Percentiles rank a stretch among this genome's conserved stretches.
These are phyloP conservation scores for Postia placenta DNA, from an alignment of 768 basidiomycete genomes.

Conservation along the genomic window DNA sequence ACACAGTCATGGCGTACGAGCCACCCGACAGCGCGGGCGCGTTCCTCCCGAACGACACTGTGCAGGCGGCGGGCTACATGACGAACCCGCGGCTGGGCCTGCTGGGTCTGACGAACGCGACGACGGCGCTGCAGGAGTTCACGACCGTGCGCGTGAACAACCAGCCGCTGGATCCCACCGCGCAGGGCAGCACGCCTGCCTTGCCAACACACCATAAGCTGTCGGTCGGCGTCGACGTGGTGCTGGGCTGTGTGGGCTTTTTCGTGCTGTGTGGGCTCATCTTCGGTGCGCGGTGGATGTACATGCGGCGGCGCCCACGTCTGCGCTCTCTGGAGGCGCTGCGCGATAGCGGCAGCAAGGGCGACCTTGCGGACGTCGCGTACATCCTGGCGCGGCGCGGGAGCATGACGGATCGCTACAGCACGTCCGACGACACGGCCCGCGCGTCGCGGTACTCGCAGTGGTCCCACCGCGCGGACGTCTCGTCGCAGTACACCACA, in stretches of 20 bases:
- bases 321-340: conserved; percentile 12
- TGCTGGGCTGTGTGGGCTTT: conserved; percentile 54
- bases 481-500: conserved; percentile 26
- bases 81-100: conserved; percentile 52
- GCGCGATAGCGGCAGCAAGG: conserved; percentile 14
- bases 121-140: conserved; percentile 61
- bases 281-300: conserved; percentile 49
- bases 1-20: conserved; percentile 70
- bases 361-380: conserved; percentile 17
- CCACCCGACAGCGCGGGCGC: conserved; percentile 37
- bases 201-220: conserved; percentile 20
- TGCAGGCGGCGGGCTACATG: conserved; percentile 9
- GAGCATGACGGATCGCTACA: conserved; percentile 14
- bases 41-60: conserved; percentile 30
- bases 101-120: conserved; percentile 55
- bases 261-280: conserved; percentile 48
- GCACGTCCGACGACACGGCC: conserved; percentile 34
- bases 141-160: conserved; percentile 61
- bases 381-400: conserved; percentile 32
- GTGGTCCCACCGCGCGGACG: conserved; percentile 28
- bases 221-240: conserved; percentile 55
- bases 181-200: not conserved
- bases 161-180: conserved; percentile 37
- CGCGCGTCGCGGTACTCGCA: conserved; percentile 32
- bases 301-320: conserved; percentile 30